Conservation (phyloP, 768 basidiomycete genomes). For the Mycena sanguinolenta region DNA sequence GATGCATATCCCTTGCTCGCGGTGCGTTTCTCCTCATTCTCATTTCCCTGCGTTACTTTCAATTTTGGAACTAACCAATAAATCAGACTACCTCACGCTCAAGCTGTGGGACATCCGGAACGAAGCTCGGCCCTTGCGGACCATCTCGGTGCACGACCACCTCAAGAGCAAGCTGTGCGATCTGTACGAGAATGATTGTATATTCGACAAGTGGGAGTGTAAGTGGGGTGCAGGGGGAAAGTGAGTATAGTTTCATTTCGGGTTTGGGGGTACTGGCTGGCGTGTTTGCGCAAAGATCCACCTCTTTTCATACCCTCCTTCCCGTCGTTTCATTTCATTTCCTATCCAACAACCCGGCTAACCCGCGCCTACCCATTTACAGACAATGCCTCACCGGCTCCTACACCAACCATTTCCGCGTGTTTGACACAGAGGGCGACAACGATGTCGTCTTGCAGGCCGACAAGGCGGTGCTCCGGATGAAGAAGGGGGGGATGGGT, state of each 20-base stretch:
- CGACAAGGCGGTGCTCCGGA: slow-evolving; percentile 99
- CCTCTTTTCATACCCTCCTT: too few relatives aligned
- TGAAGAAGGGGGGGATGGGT: slow-evolving; percentile 77
- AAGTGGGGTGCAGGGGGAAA: slow-evolving; percentile 97
- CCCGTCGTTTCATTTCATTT: not conserved
- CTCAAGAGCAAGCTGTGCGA: slow-evolving; percentile 98
- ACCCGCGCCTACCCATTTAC: not conserved
- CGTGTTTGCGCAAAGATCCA: too few relatives aligned
- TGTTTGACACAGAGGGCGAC: slow-evolving; percentile 91
- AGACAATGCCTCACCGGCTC: slow-evolving; percentile 97
- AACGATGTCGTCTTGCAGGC: slow-evolving; percentile 96
- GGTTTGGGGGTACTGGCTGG: too few relatives aligned
- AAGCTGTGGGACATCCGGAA: slow-evolving; percentile 99
- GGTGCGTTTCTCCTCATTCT: slow-evolving; percentile 9
- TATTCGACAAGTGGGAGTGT: slow-evolving; percentile 99
- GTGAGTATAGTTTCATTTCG: slow-evolving; percentile 64
- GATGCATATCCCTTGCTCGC: slow-evolving; percentile 93
- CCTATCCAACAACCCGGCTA: not conserved
- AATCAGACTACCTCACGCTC: slow-evolving; percentile 89
- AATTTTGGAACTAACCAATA: not conserved
- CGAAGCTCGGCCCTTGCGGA: slow-evolving; percentile 95
- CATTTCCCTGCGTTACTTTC: not conserved
- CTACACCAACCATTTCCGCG: slow-evolving; percentile 99
- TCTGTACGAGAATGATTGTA: slow-evolving; percentile 99
- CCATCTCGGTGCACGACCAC: slow-evolving; percentile 98